Base-by-base conservation (phyloP, 306 rosid genomes). In the Quercus wislizeni region DNA sequence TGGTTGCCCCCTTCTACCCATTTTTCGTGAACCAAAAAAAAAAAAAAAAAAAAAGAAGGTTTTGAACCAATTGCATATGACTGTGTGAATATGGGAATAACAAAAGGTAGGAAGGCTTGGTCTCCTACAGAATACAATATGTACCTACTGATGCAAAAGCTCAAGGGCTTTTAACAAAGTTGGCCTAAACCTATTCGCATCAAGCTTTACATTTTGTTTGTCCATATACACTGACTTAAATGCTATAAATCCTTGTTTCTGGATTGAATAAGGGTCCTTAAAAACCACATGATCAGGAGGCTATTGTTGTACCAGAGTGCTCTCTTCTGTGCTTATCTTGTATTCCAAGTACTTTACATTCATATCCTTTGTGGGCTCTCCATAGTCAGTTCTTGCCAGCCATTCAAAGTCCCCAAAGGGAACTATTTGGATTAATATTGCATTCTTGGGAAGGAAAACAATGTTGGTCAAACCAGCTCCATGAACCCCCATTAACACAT, bases 391-490 rank as follows among this genome's bases (percentile, higher is more conserved):
- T 54, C 21, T 79, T 25, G 91, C 92, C 21, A 92, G 84, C 97
- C 93, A 92, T 6, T 94, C 92, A 7, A 84, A 79, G 10, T 88
- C 89, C 58, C 98, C 98, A 78, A 80, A 71, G 3, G 98, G 98
- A 79, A 92, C 88, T 21, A 94, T 77, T 80, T 94, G 97, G 70
- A 94, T 88, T 17, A 92, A 76, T 38, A 92, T 70, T 52, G 98
- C 97, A 81, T 89, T 91, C 68, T 87, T 83, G 0, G 98, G 98
- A 49, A 94, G 94, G 73, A 94, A 94, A 73, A 94, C 82, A 4
- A 94, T 86, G 93, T 94, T 94, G 1, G 98, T 88, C 33, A 94
- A 91, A 49, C 98, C 98, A 72, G 97, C 98, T 12, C 98, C 98
- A 74, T 92, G 97, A 82, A 94, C 93, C 72, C 98, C 98, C 97